Evolutionary conservation across 345 rosid species (phyloP), one percentile per base, ranked within the genome.

Genomic region (Kandelia obovata): DNA sequence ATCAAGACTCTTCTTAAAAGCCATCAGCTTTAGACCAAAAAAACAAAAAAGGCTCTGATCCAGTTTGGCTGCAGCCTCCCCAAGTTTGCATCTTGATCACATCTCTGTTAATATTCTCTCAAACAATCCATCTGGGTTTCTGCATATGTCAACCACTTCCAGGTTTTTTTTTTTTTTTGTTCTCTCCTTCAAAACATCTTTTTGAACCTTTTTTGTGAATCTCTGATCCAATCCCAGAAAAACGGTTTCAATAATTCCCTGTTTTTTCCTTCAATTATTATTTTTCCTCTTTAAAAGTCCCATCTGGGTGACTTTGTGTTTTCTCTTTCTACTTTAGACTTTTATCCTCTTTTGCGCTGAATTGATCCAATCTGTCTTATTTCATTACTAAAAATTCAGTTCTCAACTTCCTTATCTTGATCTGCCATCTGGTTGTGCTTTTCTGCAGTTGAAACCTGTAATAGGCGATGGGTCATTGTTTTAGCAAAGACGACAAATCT

Each of bases 391-490:
- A 15, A 25, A 28, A 51, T 20, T 28, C 25, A 53, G 35, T 15
- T 31, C 19, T 61, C 19, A 7, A 4, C 32, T 30, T 32, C 28
- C 39, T 51, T 35, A 26, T 49, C 58, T 56, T 73, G 67, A 61
- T 67, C 67, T 61, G 62, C 57, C 60, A 43, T n/a, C 77, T 43
- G 66, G 71, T 69, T 56, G 21, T 23, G 21, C 4, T 9, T 32
- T 20, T 15, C 35, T 16, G 30, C 20, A 71, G 62, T 27, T 71
- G 28, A 65, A 28, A 32, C 35, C 11, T 30, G 10, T 32, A 57
- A 27, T 34, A 56, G 47, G 64, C 60, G 58, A 89, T 89, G 92
- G 96, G 96, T 57, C 47, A 72, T 61, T 84, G 96, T 66, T 72
- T 83, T 51, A 83, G 85, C 71, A 87, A 83, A 78, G 59, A 66